Base-by-base conservation (phyloP, 305 asterid species). In the Fraxinus paxiana region DNA sequence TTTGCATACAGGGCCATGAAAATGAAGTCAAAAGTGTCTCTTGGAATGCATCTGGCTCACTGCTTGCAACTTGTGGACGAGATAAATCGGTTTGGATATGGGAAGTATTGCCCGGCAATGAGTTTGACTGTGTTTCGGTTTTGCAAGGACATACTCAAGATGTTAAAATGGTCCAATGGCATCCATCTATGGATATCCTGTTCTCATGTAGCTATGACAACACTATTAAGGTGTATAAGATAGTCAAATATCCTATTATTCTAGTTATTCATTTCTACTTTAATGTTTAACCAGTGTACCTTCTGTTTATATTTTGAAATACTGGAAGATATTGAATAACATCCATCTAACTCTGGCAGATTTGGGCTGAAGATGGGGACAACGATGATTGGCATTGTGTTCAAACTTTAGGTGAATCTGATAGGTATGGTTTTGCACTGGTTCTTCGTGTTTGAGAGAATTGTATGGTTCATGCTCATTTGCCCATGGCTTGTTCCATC, bases 81-180 rank as follows among this genome's bases (percentile, higher is more conserved):
- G 99, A 96, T 83, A 96, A 94, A 87, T 86, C 97, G 12, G 98
- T 95, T 34, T 92, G 97, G 98, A 92, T 95, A 80, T 95, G 98
- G 97, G 97, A 92, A 85, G 90, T 90, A 63, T 78, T 87, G 71
- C 93, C 96, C 31, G 92, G 90, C 35, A 90, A 92, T 83, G 98
- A 95, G 85, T 92, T 89, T 63, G 99, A 95, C 6, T 90, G 92
- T 79, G 89, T 84, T 59, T 83, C 96, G 17, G 97, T 95, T 77
- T 88, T 95, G 91, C 96, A 91, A 90, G 97, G 97, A 43, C 98
- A 95, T 84, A 87, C 93, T 3, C 97, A 95, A 83, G 98, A 95
- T 87, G 99, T 94, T 83, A 95, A 95, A 89, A 94, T 94, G 96
- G 97, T 92, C 31, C 88, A 87, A 38, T 95, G 98, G 98, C 97